phyloP scores from a whole-genome alignment of 139 green algal genomes.

The Coccomyxa sp. region DNA sequence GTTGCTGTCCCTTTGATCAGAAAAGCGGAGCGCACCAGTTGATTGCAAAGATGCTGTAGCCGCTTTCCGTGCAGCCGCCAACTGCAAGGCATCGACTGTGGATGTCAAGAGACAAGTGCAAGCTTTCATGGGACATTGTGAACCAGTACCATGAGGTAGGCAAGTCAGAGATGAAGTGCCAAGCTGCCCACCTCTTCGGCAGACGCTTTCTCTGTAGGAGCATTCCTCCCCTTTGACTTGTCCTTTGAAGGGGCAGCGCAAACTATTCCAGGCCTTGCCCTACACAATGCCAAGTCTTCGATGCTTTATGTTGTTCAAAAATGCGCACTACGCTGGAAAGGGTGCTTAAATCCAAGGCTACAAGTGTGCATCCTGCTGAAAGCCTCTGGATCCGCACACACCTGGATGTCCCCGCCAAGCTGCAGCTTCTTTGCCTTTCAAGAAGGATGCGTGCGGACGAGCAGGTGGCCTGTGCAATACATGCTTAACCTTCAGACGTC shows the following conservation, averaged over 20 bases:
- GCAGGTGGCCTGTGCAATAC: neutral
- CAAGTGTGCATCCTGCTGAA: neutral
- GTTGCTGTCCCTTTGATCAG: neutral
- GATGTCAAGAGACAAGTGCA: neutral
- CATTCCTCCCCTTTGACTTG: neutral
- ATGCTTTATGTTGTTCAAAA: neutral
- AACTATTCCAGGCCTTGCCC: neutral
- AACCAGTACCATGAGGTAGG: neutral
- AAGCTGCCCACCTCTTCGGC: neutral
- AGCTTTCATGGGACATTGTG: neutral
- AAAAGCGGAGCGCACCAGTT: neutral
- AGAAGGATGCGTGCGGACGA: neutral
- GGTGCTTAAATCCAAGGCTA: neutral
- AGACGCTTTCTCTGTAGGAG: neutral
- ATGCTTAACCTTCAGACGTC: no score
- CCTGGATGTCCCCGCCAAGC: neutral
- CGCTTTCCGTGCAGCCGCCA: slow-evolving; percentile 28
- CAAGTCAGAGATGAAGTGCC: neutral
- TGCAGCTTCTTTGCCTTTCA: neutral
- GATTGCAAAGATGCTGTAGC: slow-evolving; percentile 27
- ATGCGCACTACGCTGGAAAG: neutral
- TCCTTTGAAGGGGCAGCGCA: neutral
- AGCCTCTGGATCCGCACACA: neutral
- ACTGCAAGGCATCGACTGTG: slow-evolving; percentile 3
- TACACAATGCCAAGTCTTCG: neutral